These are phyloP conservation scores for Herpotrichia juniperi DNA, from an alignment of 2,329 filamentous ascomycete species.

Conservation along the genomic window DNA sequence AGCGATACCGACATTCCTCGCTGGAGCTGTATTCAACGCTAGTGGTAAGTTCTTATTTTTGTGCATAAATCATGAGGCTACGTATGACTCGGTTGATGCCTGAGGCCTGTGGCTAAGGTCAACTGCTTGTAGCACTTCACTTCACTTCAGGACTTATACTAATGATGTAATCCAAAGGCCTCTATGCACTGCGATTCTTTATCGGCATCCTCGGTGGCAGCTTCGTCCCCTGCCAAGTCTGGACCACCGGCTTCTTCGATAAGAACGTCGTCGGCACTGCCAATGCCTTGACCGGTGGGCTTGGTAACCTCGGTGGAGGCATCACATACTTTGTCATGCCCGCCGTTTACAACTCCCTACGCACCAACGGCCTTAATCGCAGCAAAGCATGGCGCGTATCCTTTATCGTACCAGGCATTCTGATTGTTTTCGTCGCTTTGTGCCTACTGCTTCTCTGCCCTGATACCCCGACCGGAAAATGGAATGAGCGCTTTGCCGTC, in stretches of 20 bases:
- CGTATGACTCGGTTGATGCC: too few relatives aligned
- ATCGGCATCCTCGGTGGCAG: conserved; percentile 76
- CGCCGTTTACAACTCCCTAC: conserved; percentile 77
- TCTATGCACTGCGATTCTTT: conserved; percentile 78
- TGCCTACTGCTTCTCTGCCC: conserved; percentile 73
- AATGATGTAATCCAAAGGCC: conserved; percentile 55
- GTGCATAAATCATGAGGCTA: neutral
- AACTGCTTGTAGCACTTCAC: too few relatives aligned
- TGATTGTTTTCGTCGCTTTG: conserved; percentile 69
- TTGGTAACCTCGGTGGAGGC: conserved; percentile 35
- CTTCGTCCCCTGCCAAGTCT: conserved; percentile 86
- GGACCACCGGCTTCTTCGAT: conserved; percentile 90
- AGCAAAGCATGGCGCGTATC: conserved; percentile 80
- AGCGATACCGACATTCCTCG: conserved; percentile 80
- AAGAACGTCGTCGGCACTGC: conserved; percentile 93
- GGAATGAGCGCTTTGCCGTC: conserved; percentile 71
- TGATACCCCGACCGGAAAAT: conserved; percentile 81
- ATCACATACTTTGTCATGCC: conserved; percentile 77
- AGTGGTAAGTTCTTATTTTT: neutral
- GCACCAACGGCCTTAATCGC: conserved; percentile 60
- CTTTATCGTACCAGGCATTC: conserved; percentile 80
- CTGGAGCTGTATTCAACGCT: conserved; percentile 72
- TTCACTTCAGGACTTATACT: too few relatives aligned
- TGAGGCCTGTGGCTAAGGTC: too few relatives aligned
- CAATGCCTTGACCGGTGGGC: conserved; percentile 76